Evolutionary conservation across 2,329 filamentous ascomycete species (phyloP).

Genomic region (Conoideocrella luteorostrata): DNA sequence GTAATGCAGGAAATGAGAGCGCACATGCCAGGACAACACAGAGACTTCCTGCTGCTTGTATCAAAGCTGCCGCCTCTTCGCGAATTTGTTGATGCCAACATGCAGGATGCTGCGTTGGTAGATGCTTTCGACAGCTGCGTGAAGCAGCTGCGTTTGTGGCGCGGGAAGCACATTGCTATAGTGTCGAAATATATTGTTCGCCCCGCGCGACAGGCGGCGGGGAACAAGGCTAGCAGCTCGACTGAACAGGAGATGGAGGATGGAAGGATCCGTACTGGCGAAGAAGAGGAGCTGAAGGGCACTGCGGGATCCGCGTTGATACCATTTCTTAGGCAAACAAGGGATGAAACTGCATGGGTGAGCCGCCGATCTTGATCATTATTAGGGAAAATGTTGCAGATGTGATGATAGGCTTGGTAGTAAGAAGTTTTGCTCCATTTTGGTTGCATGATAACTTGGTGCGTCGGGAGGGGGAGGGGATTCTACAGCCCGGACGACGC

Average conservation of each 20-base stretch:
- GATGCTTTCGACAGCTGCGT: background rate
- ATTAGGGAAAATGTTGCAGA: too few species aligned
- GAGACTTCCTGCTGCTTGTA: constrained; percentile 11
- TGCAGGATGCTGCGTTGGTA: constrained; percentile 1
- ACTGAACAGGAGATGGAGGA: too few species aligned
- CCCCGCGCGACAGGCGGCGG: constrained; percentile 2
- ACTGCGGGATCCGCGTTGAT: too few species aligned
- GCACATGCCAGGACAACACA: constrained; percentile 15
- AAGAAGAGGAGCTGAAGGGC: too few species aligned
- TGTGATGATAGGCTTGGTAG: too few species aligned
- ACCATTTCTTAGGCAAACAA: background rate
- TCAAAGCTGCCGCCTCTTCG: constrained; percentile 10
- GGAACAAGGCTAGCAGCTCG: background rate
- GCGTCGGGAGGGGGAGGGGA: too few species aligned
- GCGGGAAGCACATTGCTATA: constrained; percentile 14
- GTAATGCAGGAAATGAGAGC: constrained; percentile 7
- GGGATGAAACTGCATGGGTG: too few species aligned
- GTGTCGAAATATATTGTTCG: constrained; percentile 16
- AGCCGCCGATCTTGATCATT: too few species aligned
- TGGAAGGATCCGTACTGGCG: too few species aligned
- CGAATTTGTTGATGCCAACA: constrained; percentile 8
- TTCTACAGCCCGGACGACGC: too few species aligned
- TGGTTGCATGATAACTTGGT: too few species aligned
- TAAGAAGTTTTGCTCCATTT: too few species aligned
- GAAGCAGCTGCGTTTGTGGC: constrained; percentile 10